Evolutionary conservation across 805 yeast genomes (phyloP).

Genomic region (Cyberlindnera subsufficiens): DNA sequence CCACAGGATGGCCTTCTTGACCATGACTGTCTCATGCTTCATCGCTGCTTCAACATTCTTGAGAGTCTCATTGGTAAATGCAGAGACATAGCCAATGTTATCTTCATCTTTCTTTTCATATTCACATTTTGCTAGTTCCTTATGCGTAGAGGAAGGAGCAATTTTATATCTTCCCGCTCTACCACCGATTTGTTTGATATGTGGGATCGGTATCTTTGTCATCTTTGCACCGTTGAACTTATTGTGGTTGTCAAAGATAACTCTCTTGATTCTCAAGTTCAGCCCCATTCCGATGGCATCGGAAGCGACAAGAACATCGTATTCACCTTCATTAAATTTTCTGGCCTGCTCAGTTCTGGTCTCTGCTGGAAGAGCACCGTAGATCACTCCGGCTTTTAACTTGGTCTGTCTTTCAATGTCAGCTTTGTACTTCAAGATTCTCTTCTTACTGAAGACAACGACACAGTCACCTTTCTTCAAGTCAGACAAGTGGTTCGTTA

Average conservation of each 20-base stretch:
- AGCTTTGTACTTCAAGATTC: constrained; percentile 63
- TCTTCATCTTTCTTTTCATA: constrained; percentile 12
- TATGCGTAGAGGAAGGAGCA: constrained; percentile 21
- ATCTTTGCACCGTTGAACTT: constrained; percentile 66
- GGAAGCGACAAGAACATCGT: constrained; percentile 84
- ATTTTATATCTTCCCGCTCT: constrained; percentile 82
- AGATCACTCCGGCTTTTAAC: constrained; percentile 77
- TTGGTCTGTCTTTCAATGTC: constrained; percentile 59
- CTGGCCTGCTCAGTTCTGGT: constrained; percentile 81
- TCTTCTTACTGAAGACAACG: constrained; percentile 75
- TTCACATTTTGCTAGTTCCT: neutral
- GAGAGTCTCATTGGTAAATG: constrained; percentile 41
- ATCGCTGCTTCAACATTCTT: constrained; percentile 41
- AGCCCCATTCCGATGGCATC: constrained; percentile 99
- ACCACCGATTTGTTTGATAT: constrained; percentile 90
- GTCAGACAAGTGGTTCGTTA: constrained; percentile 29
- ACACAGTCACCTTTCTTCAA: constrained; percentile 79
- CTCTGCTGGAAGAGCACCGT: constrained; percentile 96
- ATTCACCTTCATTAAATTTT: constrained; percentile 71
- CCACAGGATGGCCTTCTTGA: constrained; percentile 66
- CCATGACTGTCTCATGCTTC: constrained; percentile 42
- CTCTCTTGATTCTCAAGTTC: constrained; percentile 75
- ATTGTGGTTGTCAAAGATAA: constrained; percentile 60
- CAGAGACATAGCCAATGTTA: constrained; percentile 47
- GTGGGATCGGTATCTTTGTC: constrained; percentile 49